A percentile compares a stretch with the other conserved stretches of the same genome.
Conservation (phyloP, 129 eudicot species). For the Flaveria trinervia region DNA sequence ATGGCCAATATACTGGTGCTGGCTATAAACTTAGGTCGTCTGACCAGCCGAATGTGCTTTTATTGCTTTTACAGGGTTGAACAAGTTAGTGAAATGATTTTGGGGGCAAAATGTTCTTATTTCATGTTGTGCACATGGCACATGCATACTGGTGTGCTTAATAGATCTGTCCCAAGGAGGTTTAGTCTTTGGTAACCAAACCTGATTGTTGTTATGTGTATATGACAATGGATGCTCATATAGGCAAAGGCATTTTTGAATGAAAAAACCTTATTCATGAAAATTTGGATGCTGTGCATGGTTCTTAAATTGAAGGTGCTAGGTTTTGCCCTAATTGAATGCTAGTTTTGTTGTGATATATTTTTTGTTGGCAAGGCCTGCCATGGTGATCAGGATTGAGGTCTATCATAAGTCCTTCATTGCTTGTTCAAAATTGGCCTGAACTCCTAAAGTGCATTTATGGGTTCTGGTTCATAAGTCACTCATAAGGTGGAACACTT, state of each 20-base stretch:
- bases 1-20: background rate
- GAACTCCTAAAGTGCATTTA: background rate
- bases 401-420: conserved; percentile 14
- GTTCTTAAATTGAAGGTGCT: too few relatives aligned
- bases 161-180: conserved; percentile 8
- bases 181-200: conserved; percentile 14
- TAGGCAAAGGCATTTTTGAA: background rate
- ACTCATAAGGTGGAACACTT: conserved; percentile 6
- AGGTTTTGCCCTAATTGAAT: background rate
- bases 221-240: conserved; percentile 10
- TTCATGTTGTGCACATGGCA: background rate
- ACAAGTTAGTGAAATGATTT: background rate
- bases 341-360: conserved; percentile 13
- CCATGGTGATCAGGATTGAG: conserved; percentile 11
- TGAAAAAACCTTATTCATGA: background rate
- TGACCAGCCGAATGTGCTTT: background rate
- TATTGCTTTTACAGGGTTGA: background rate
- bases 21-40: conserved; percentile 22
- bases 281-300: background rate
- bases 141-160: conserved; percentile 7
- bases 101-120: background rate
- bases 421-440: conserved; percentile 6
- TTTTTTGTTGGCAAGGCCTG: conserved; percentile 7
- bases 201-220: conserved; percentile 12
- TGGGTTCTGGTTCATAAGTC: conserved; percentile 2